These are phyloP conservation scores for Diplodia sapinea DNA, from an alignment of 2,329 filamentous ascomycete species.

Conservation along the genomic window DNA sequence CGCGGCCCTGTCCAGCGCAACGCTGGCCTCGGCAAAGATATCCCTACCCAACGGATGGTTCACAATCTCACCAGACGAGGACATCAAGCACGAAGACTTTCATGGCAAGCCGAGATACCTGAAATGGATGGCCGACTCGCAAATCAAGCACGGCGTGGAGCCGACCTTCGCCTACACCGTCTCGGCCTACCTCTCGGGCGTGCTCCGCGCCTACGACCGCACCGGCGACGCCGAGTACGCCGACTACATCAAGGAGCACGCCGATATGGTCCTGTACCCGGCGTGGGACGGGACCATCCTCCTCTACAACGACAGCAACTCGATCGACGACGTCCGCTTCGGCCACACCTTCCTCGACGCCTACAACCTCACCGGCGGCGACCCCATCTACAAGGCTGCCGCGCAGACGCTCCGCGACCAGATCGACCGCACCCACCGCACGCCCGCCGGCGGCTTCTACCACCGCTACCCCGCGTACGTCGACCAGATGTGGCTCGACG, in stretches of 20 bases:
- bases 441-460: conserved; percentile 61
- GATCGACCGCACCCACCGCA: conserved; percentile 58
- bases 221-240: conserved; percentile 57
- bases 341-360: conserved; percentile 60
- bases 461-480: conserved; percentile 42
- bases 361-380: conserved; percentile 52
- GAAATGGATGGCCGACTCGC: conserved; percentile 56
- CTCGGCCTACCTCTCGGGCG: conserved; percentile 55
- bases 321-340: conserved; percentile 57
- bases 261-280: conserved; percentile 55
- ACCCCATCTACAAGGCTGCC: conserved; percentile 56
- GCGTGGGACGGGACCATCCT: conserved; percentile 50
- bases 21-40: conserved; percentile 32
- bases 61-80: conserved; percentile 32
- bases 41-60: conserved; percentile 35
- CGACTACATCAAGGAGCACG: conserved; percentile 54
- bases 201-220: conserved; percentile 55
- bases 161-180: conserved; percentile 53
- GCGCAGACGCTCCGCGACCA: conserved; percentile 56
- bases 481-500: conserved; percentile 56
- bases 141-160: conserved; percentile 50
- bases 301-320: conserved; percentile 41
- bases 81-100: conserved; percentile 32
- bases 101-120: conserved; percentile 36
- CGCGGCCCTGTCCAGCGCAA: conserved; percentile 31